These are phyloP conservation scores for Candida sanyaensis DNA, from an alignment of 1,139 yeast genomes.

Conservation along the genomic window DNA sequence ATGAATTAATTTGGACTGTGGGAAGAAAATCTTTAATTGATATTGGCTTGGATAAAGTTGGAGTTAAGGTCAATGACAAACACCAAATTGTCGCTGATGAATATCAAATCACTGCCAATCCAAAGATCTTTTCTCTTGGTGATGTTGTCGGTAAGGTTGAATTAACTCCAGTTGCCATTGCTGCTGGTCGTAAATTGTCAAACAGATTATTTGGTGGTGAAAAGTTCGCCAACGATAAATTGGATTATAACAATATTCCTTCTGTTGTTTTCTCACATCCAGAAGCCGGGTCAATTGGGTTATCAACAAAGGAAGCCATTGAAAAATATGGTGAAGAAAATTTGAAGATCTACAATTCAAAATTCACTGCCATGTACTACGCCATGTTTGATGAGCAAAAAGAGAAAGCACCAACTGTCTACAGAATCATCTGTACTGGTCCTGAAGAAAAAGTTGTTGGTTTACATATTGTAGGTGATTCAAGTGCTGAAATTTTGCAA, in stretches of 20 bases:
- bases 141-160: conserved; percentile 92
- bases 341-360: conserved; percentile 78
- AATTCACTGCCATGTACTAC: conserved; percentile 90
- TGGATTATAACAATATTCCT: conserved; percentile 84
- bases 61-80: conserved; percentile 59
- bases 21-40: conserved; percentile 83
- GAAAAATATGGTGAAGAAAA: conserved; percentile 78
- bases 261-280: conserved; percentile 96
- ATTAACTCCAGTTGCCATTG: conserved; percentile 97
- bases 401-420: conserved; percentile 83
- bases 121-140: conserved; percentile 82
- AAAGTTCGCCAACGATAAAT: conserved; percentile 66
- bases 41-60: conserved; percentile 75
- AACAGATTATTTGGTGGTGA: conserved; percentile 87
- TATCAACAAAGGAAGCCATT: conserved; percentile 75
- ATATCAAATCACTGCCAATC: conserved; percentile 76
- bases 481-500: conserved; percentile 89
- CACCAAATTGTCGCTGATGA: conserved; percentile 77
- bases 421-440: conserved; percentile 80
- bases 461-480: conserved; percentile 87
- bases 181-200: conserved; percentile 93
- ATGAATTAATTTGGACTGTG: conserved; percentile 86
- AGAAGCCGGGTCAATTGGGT: conserved; percentile 92
- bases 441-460: conserved; percentile 93
- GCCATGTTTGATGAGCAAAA: conserved; percentile 70